A percentile compares a stretch with the other conserved stretches of the same genome.
Conservation (phyloP, 345 rosid species). For the Dipteronia sinensis region DNA sequence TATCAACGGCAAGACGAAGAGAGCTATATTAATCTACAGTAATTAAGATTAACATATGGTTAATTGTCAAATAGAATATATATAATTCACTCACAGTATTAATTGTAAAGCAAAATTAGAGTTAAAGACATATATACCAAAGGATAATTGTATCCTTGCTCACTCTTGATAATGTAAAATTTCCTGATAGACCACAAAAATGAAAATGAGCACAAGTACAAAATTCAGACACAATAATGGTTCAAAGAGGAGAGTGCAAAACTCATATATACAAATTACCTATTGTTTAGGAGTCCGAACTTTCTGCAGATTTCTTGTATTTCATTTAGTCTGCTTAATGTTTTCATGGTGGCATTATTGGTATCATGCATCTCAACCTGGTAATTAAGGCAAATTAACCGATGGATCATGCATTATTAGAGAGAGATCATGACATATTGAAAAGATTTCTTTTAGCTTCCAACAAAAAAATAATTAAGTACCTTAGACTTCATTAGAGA, state of each 20-base stretch:
- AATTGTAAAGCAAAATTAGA: not conserved
- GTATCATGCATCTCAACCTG: constrained; percentile 45
- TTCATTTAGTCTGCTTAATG: constrained; percentile 61
- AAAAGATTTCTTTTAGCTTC: not conserved
- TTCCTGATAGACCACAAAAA: constrained; percentile 42
- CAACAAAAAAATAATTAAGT: not conserved
- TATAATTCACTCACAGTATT: not conserved
- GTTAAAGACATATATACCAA: not conserved
- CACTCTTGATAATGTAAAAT: constrained; percentile 40
- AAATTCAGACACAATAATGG: not conserved
- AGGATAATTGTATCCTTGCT: constrained; percentile 21
- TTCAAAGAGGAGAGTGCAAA: not conserved
- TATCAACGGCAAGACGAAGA: constrained; percentile 18
- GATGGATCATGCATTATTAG: not conserved
- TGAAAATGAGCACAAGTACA: not conserved
- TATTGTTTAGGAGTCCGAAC: constrained; percentile 54
- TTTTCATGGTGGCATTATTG: constrained; percentile 47
- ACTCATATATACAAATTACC: constrained; percentile 34
- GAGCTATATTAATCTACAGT: not conserved
- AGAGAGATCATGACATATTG: too few species aligned
- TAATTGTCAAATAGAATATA: too few species aligned
- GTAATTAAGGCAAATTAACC: too few species aligned
- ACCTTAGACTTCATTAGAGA: constrained; percentile 76
- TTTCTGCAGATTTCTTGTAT: constrained; percentile 60
- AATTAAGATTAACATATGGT: too few species aligned